Evolutionary conservation across 495 filamentous ascomycete species (phyloP).

Genomic region (Neurospora discreta): DNA sequence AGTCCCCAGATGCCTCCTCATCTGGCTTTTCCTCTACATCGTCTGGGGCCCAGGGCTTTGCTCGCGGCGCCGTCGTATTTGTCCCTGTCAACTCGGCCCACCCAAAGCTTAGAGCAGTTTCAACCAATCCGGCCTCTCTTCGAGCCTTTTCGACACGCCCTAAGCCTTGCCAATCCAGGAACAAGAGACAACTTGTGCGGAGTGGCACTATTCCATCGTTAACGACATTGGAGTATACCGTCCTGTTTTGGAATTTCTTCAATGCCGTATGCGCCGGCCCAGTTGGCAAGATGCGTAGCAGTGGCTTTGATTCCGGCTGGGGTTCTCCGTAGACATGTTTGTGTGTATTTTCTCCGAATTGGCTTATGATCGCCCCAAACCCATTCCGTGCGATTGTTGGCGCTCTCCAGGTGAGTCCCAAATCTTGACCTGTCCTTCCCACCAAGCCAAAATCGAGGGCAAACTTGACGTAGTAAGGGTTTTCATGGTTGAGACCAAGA

Average conservation of each 20-base stretch:
- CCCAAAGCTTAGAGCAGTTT: conserved; percentile 84
- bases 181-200: conserved; percentile 89
- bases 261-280: conserved; percentile 85
- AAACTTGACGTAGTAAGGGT: conserved; percentile 93
- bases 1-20: conserved; percentile 14
- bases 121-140: conserved; percentile 81
- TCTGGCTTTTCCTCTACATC: conserved; percentile 11
- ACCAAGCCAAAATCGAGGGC: conserved; percentile 93
- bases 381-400: conserved; percentile 73
- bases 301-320: conserved; percentile 73
- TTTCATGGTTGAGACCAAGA: conserved; percentile 90
- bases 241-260: conserved; percentile 79
- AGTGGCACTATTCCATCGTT: conserved; percentile 97
- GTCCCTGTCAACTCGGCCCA: conserved; percentile 90
- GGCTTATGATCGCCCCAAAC: conserved; percentile 77
- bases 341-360: conserved; percentile 54
- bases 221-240: conserved; percentile 93
- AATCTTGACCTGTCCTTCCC: conserved; percentile 85
- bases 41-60: conserved; percentile 23
- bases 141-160: conserved; percentile 90
- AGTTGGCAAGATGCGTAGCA: conserved; percentile 82
- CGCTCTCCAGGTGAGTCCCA: conserved; percentile 87
- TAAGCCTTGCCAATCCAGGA: conserved; percentile 91
- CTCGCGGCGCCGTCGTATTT: conserved; percentile 34
- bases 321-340: conserved; percentile 52